Percentiles rank a stretch among this genome's conserved stretches.
Evolutionary conservation across 352 stramenopile species (phyloP).

Genomic region (Pythium folliculosum): DNA sequence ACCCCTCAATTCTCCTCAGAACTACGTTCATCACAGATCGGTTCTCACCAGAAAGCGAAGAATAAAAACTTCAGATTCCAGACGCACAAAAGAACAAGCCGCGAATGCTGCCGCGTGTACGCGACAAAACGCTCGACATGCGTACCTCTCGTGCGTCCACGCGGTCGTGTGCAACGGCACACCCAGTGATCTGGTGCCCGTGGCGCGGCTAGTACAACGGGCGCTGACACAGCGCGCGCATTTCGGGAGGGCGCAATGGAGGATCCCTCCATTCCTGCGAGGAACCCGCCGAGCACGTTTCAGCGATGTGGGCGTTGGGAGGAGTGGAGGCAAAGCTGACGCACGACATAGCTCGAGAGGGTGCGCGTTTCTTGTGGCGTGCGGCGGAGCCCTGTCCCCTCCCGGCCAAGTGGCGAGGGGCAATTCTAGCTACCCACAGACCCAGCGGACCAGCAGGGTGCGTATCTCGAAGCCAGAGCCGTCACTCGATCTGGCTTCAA

Average conservation of each 20-base stretch:
- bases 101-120: constrained; percentile 4
- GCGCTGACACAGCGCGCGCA: not conserved
- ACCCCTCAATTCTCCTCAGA: not conserved
- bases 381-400: not conserved
- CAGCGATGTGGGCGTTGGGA: not conserved
- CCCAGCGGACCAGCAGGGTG: not conserved
- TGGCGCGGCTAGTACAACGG: not conserved
- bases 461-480: constrained; percentile 3
- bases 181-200: not conserved
- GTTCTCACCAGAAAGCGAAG: not conserved
- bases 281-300: not conserved
- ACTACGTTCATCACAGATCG: not conserved
- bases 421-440: constrained; percentile 4
- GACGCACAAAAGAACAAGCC: not conserved
- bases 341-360: constrained; percentile 9
- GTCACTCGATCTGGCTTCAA: constrained; percentile 8
- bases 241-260: not conserved
- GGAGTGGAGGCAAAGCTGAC: not conserved
- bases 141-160: not conserved
- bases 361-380: constrained; percentile 13
- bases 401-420: not conserved
- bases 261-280: not conserved
- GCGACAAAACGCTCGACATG: constrained; percentile 8
- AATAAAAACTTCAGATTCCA: not conserved
- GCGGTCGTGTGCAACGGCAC: constrained; percentile 9